Percentiles rank a stretch among this genome's conserved stretches.
Conservation (phyloP, 805 yeast genomes). For the Candida ulmi region DNA sequence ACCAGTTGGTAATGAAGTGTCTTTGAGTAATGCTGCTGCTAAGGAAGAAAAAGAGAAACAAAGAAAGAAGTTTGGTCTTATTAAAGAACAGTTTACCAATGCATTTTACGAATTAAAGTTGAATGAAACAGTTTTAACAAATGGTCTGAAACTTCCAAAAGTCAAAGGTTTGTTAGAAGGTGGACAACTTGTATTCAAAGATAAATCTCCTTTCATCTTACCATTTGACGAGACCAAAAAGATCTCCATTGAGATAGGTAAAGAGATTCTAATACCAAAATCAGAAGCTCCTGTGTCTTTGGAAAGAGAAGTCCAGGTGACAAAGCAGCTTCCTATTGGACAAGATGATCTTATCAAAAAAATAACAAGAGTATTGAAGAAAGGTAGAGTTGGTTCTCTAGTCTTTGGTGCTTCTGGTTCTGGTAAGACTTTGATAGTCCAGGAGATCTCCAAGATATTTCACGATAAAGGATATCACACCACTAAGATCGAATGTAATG, state of each 20-base stretch:
- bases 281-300: constrained; percentile 14
- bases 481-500: constrained; percentile 49
- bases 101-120: constrained; percentile 11
- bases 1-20: constrained; percentile 26
- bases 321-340: constrained; percentile 43
- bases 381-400: constrained; percentile 50
- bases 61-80: constrained; percentile 13
- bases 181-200: constrained; percentile 48
- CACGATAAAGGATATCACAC: constrained; percentile 35
- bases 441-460: constrained; percentile 35
- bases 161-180: constrained; percentile 52
- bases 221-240: constrained; percentile 28
- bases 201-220: constrained; percentile 34
- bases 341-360: constrained; percentile 39
- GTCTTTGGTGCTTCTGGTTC: constrained; percentile 74
- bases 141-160: constrained; percentile 45
- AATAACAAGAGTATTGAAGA: constrained; percentile 33
- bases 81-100: constrained; percentile 19
- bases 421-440: constrained; percentile 64
- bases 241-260: constrained; percentile 43
- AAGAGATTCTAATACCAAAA: constrained; percentile 28
- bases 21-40: constrained; percentile 17
- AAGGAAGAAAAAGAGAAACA: constrained; percentile 17
- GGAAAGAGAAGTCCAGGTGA: background rate
- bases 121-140: constrained; percentile 38